Conservation (phyloP, 75 land plant genomes). For the Azolla pinnata region DNA sequence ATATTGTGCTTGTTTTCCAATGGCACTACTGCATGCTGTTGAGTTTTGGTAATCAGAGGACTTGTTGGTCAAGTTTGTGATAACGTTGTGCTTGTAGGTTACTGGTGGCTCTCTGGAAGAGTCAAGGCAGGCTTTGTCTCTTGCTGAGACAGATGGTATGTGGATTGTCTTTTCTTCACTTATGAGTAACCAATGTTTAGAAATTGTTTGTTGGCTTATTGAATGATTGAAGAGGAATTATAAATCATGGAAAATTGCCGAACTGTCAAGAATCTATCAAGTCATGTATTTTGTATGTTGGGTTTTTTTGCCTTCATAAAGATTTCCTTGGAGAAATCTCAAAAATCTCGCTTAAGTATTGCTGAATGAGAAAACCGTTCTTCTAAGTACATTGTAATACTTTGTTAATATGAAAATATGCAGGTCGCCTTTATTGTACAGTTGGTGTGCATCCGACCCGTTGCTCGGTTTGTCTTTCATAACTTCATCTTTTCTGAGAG, state of each 20-base stretch:
- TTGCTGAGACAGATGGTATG: constrained; percentile 90
- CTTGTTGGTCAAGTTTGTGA: background rate
- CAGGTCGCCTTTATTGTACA: constrained; percentile 87
- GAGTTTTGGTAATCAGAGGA: background rate
- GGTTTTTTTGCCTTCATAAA: too few relatives aligned
- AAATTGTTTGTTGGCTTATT: too few relatives aligned
- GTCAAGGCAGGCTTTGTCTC: constrained; percentile 77
- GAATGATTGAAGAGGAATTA: too few relatives aligned
- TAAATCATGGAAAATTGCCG: too few relatives aligned
- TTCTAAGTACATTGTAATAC: background rate
- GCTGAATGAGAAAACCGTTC: background rate
- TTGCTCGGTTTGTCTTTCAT: constrained; percentile 48
- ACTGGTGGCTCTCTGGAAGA: constrained; percentile 95
- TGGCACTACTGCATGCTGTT: too few relatives aligned
- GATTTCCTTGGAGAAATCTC: too few relatives aligned
- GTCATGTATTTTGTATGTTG: too few relatives aligned
- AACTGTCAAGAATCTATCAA: too few relatives aligned
- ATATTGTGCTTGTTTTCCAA: too few relatives aligned
- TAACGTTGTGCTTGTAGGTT: constrained; percentile 11
- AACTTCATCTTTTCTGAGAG: background rate
- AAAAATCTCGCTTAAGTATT: too few relatives aligned
- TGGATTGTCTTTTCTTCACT: too few relatives aligned
- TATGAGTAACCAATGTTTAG: too few relatives aligned
- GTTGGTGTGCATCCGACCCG: constrained; percentile 98
- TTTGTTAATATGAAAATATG: background rate